Percentiles rank a stretch among this genome's conserved stretches.
Conservation (phyloP, 192 early-diverging fungal species). For the Paraglomus brasilianum region DNA sequence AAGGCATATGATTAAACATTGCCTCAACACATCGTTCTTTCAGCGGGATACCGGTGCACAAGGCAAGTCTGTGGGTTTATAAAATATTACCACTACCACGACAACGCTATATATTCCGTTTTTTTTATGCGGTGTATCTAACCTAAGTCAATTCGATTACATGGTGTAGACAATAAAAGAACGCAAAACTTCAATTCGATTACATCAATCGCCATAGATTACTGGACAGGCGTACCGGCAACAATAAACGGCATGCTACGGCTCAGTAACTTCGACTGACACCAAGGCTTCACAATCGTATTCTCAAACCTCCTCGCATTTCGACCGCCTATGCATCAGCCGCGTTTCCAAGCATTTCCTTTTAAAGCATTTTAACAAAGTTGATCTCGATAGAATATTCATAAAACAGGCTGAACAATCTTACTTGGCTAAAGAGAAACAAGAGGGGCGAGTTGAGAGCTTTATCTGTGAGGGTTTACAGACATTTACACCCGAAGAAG, state of each 20-base stretch:
- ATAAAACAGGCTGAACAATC: conserved; percentile 63
- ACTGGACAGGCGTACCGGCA: conserved; percentile 56
- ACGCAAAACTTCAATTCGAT: no score
- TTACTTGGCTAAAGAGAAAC: conserved; percentile 61
- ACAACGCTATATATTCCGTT: neutral
- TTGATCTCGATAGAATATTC: conserved; percentile 96
- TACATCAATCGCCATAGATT: conserved; percentile 53
- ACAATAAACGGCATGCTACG: conserved; percentile 85
- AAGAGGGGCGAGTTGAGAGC: conserved; percentile 57
- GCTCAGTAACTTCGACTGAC: conserved; percentile 70
- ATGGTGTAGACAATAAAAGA: no score
- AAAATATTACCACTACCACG: neutral
- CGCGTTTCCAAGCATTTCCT: conserved; percentile 87
- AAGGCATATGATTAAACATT: no score
- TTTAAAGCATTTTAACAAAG: conserved; percentile 71
- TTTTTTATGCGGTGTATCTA: neutral
- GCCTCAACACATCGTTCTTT: no score
- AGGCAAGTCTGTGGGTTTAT: conserved; percentile 12
- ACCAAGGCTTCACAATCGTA: conserved; percentile 66
- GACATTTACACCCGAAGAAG: conserved; percentile 64
- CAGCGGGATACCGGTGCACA: conserved; percentile 13
- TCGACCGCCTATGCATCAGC: conserved; percentile 56
- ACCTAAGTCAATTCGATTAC: no score
- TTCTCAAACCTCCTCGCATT: conserved; percentile 42
- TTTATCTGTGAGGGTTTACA: conserved; percentile 80